Conservation (phyloP, 2,329 filamentous ascomycete genomes). For the Hypoxylon sp. region DNA sequence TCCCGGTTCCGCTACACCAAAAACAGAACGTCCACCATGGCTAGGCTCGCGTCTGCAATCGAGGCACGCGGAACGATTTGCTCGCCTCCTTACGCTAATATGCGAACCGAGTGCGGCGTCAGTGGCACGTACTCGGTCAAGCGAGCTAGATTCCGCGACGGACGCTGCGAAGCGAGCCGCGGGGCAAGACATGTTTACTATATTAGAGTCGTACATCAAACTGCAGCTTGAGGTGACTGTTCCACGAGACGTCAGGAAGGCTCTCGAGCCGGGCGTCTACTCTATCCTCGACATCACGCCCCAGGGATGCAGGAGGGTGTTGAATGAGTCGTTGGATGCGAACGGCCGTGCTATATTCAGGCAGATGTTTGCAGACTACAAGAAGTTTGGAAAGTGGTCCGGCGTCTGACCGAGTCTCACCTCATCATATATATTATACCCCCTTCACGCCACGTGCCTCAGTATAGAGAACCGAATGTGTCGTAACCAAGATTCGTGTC, state of each 20-base stretch:
- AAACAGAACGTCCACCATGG: constrained; percentile 52
- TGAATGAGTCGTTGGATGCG: constrained; percentile 71
- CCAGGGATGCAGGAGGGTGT: constrained; percentile 65
- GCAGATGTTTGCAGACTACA: constrained; percentile 70
- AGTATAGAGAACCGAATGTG: constrained; percentile 7
- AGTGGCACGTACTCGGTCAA: constrained; percentile 62
- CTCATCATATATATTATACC: constrained; percentile 26
- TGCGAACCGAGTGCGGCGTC: constrained; percentile 71
- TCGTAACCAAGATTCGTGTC: constrained; percentile 4
- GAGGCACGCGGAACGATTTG: constrained; percentile 64
- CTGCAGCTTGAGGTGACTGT: constrained; percentile 70
- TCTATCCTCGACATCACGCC: constrained; percentile 71
- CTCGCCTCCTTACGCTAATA: constrained; percentile 69
- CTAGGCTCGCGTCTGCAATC: constrained; percentile 55
- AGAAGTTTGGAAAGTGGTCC: constrained; percentile 74
- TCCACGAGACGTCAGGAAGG: constrained; percentile 64
- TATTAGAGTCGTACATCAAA: constrained; percentile 71
- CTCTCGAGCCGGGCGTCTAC: constrained; percentile 69
- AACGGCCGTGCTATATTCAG: constrained; percentile 71
- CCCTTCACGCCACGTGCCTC: constrained; percentile 22
- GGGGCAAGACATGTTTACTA: constrained; percentile 71
- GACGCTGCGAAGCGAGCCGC: constrained; percentile 72
- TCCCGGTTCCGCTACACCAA: constrained; percentile 48
- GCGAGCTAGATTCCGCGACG: constrained; percentile 69
- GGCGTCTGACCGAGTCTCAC: constrained; percentile 59